phyloP scores from a whole-genome alignment of 352 stramenopile genomes.

The Globisporangium cylindrosporum region DNA sequence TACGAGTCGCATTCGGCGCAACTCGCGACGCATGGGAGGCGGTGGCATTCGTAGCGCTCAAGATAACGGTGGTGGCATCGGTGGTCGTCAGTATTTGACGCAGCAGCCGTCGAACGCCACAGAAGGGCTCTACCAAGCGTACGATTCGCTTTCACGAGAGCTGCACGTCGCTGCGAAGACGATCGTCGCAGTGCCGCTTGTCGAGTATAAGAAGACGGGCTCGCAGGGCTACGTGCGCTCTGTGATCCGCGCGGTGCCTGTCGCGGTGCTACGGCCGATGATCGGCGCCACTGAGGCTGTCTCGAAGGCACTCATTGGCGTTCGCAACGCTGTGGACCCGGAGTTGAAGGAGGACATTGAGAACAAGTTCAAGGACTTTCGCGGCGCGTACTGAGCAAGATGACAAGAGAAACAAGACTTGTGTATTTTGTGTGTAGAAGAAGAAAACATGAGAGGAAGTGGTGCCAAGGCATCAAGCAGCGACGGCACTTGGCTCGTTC shows the following conservation, averaged over 20 bases:
- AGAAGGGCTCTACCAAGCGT: slow-evolving; percentile 81
- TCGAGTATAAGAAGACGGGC: slow-evolving; percentile 90
- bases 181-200: slow-evolving; percentile 85
- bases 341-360: slow-evolving; percentile 90
- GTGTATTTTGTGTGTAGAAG: slow-evolving; percentile 3
- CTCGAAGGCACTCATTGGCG: slow-evolving; percentile 83
- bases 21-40: slow-evolving; percentile 74
- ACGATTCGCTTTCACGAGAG: slow-evolving; percentile 81
- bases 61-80: slow-evolving; percentile 68
- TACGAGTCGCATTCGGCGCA: slow-evolving; percentile 75
- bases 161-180: slow-evolving; percentile 85
- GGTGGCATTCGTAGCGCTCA: slow-evolving; percentile 75
- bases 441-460: neutral
- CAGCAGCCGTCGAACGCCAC: slow-evolving; percentile 81
- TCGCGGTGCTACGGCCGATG: slow-evolving; percentile 84
- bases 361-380: slow-evolving; percentile 91
- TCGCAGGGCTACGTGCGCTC: slow-evolving; percentile 86
- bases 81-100: slow-evolving; percentile 73
- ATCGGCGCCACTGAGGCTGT: slow-evolving; percentile 85
- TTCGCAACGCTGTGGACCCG: slow-evolving; percentile 84
- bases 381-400: slow-evolving; percentile 21
- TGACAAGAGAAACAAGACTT: neutral
- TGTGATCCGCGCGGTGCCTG: slow-evolving; percentile 84
- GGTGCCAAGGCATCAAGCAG: neutral
- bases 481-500: neutral